phyloP scores from a whole-genome alignment of 2,329 filamentous ascomycete species.

The Aspergillus proliferans region DNA sequence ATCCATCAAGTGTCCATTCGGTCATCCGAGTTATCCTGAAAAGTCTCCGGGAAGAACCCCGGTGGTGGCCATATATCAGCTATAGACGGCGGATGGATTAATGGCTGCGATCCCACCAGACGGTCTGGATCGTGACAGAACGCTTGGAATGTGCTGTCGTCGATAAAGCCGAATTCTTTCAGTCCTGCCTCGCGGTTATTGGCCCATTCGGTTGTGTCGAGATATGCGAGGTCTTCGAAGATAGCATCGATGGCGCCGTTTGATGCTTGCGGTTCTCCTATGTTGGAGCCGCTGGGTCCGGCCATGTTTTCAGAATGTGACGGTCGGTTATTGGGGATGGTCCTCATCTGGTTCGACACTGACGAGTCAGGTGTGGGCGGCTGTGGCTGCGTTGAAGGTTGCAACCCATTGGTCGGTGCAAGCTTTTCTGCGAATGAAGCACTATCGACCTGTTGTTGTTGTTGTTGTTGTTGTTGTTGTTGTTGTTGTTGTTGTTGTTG shows the following conservation, averaged over 20 bases:
- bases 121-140: constrained; percentile 42
- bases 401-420: constrained; percentile 14
- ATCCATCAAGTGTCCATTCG: constrained; percentile 14
- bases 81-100: constrained; percentile 34
- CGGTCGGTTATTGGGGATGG: constrained; percentile 12
- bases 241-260: constrained; percentile 36
- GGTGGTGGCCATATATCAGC: constrained; percentile 40
- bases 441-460: constrained; percentile 9
- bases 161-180: constrained; percentile 40
- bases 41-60: constrained; percentile 37
- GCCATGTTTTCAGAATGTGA: constrained; percentile 7
- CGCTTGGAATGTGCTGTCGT: constrained; percentile 39
- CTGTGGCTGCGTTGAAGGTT: constrained; percentile 17
- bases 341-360: constrained; percentile 18
- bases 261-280: constrained; percentile 3
- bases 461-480: too few species aligned
- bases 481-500: too few species aligned
- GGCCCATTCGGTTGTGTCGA: constrained; percentile 41
- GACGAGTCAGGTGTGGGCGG: constrained; percentile 29
- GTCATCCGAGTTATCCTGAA: constrained; percentile 23
- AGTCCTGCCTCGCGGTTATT: constrained; percentile 35
- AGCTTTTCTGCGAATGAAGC: constrained; percentile 15
- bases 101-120: constrained; percentile 28
- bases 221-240: constrained; percentile 41
- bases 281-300: constrained; percentile 1